Evolutionary conservation across 2,329 filamentous ascomycete genomes (phyloP), one percentile per base, ranked within the genome.

Genomic region (Trichoderma cornu-damae): DNA sequence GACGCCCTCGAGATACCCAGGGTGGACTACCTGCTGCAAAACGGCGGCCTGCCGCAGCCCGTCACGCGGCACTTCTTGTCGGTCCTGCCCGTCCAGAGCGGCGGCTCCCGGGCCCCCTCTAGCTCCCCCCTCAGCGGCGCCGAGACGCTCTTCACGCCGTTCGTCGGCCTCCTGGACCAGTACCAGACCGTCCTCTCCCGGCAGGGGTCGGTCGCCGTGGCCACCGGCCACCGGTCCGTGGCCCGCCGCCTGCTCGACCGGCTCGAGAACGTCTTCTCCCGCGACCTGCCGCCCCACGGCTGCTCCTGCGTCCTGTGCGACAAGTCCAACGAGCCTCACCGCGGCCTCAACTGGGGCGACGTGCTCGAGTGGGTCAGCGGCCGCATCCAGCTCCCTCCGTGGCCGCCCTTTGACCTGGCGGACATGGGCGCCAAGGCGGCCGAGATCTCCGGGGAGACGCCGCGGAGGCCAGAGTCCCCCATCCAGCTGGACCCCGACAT

Each of bases 151-250:
- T 97, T 96, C 68, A 83, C 87, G 4, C 90, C 90, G 0, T 90
- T 94, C 63, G 88, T 89, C 69, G 86, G 84, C 61, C 79, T 96
- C 2, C 79, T 99, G 20, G 88, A 96, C 63, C 88, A 96, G 67
- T 97, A 96, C 68, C 83, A 87, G 61, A 81, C 83, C 3, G 92
- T 99, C 3, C 79, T 97, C 61, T 77, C 81, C 40, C 91, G 88
- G 61, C 90, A 88, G 64, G 94, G 94, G 3, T 97, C 93, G 0
- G 77, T 99, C 4, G 94, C 94, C 2, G 94, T 97, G 1, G 94
- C 94, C 14, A 97, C 93, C 0, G 94, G 94, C 5, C 96, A 97
- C 70, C 85, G 90, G 54, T 96, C 93, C 0, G 89, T 97, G n/a
- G 94, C 94, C 3, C 85, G 94, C 4, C 84, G 92, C 51, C 75